Base-by-base conservation (phyloP, 225 moss, liverwort and hornwort species). In the Pseudisothecium myosuroides region DNA sequence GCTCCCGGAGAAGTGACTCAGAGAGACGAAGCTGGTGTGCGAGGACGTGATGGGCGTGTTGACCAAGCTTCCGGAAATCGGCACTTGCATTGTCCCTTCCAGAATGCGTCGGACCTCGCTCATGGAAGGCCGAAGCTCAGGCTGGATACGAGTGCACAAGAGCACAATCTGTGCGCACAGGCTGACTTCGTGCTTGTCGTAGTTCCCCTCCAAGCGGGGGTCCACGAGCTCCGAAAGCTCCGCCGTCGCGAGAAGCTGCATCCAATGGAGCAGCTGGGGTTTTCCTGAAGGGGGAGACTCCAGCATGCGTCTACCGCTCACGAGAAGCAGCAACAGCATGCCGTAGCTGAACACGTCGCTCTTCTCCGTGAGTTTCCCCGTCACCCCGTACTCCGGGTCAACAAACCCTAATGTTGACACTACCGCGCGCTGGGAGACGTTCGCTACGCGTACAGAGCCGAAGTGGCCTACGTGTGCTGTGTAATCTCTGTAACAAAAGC, bases 301-400 rank as follows among this genome's bases (percentile, higher is more conserved):
- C 90, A 95, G 83, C 93, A 95, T 93, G 15, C 93, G 92, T 37
- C 96, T 49, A 12, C 96, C 96, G 75, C 96, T 96, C 64, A 95
- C 94, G 28, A 96, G 95, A 81, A 95, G 91, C 88, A 96, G 60
- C 89, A 96, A 19, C 61, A 96, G 88, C 92, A 96, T 95, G 74
- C 96, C 96, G 87, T 94, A 96, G 91, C 96, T 96, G 94, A 95
- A 96, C 81, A 96, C 95, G 80, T 96, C 96, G 90, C 96, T 96
- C 90, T 95, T 96, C 89, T 92, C 94, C 5, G 95, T 94, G 58
- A 94, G 88, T 60, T 90, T 93, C n/a, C 94, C 94, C 34, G 93
- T 93, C 75, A 94, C 90, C 50, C 92, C 92, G 87, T 94, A 94
- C 87, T 95, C 96, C 29, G 96, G 96, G 86, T 96, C 96, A 59